These are phyloP conservation scores for Hyaloscypha variabilis DNA, from an alignment of 495 filamentous ascomycete species.

Conservation along the genomic window DNA sequence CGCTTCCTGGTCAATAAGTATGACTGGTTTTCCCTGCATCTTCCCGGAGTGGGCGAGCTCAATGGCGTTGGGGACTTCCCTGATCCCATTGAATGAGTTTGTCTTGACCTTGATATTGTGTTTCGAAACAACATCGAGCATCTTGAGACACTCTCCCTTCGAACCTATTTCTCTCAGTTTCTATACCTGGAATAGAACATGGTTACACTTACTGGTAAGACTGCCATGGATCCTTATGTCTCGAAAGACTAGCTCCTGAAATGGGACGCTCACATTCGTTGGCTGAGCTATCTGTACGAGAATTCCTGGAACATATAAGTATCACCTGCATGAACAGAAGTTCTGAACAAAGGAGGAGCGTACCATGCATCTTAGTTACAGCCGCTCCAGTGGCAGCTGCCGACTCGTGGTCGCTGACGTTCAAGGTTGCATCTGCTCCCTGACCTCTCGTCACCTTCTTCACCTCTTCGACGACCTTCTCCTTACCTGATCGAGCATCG, in stretches of 20 bases:
- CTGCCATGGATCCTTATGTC: conserved; percentile 54
- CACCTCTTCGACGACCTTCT: conserved; percentile 47
- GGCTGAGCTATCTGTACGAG: conserved; percentile 60
- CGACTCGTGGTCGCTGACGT: conserved; percentile 43
- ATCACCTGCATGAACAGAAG: neutral
- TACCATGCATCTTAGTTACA: conserved; percentile 57
- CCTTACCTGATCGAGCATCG: conserved; percentile 51
- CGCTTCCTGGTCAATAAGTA: conserved; percentile 46
- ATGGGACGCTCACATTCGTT: conserved; percentile 48
- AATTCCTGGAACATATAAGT: conserved; percentile 32
- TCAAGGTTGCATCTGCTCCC: conserved; percentile 49
- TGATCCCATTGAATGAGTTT: conserved; percentile 53
- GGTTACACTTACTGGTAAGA: conserved; percentile 32
- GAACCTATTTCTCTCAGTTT: conserved; percentile 36
- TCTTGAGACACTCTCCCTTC: conserved; percentile 46
- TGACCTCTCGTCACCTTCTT: conserved; percentile 46
- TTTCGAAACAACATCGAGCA: conserved; percentile 54
- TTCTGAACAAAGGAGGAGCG: conserved; percentile 34
- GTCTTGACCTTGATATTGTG: conserved; percentile 52
- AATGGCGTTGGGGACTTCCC: conserved; percentile 51
- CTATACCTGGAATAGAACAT: neutral
- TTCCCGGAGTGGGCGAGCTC: conserved; percentile 51
- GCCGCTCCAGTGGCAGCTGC: conserved; percentile 52
- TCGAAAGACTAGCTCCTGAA: conserved; percentile 54
- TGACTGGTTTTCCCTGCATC: conserved; percentile 55